Evolutionary conservation across 768 basidiomycete species (phyloP).

Genomic region (Candolleomyces aberdarensis): DNA sequence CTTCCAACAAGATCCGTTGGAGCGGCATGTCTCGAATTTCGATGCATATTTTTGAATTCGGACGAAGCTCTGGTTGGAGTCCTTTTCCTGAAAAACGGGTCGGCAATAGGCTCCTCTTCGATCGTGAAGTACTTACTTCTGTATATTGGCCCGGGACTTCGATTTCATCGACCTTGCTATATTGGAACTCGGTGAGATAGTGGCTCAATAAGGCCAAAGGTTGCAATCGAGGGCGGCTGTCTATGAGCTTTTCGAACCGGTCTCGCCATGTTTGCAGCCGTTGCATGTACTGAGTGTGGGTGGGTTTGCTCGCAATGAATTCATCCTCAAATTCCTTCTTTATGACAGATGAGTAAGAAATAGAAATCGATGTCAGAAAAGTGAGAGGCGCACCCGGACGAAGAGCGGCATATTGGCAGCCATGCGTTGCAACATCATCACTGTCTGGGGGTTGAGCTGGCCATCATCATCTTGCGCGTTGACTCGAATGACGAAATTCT

Average conservation of each 20-base stretch:
- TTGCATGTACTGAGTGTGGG: slow-evolving; percentile 82
- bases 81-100: slow-evolving; percentile 69
- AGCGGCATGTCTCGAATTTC: slow-evolving; percentile 86
- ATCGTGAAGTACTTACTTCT: slow-evolving; percentile 50
- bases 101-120: neutral
- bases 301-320: slow-evolving; percentile 76
- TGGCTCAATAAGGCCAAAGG: slow-evolving; percentile 85
- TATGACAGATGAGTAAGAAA: slow-evolving; percentile 4
- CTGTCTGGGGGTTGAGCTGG: slow-evolving; percentile 50
- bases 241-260: slow-evolving; percentile 80
- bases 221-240: slow-evolving; percentile 78
- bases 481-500: slow-evolving; percentile 73
- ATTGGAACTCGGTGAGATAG: slow-evolving; percentile 96
- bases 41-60: slow-evolving; percentile 89
- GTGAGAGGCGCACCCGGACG: slow-evolving; percentile 47
- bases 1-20: slow-evolving; percentile 83
- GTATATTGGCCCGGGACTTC: slow-evolving; percentile 99
- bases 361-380: neutral
- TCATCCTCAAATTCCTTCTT: slow-evolving; percentile 91
- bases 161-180: slow-evolving; percentile 95
- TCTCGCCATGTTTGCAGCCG: slow-evolving; percentile 93
- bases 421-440: slow-evolving; percentile 57
- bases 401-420: slow-evolving; percentile 53
- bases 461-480: slow-evolving; percentile 68
- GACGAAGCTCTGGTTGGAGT: slow-evolving; percentile 87